Evolutionary conservation across 1,284 basidiomycete species (phyloP), one percentile per base, ranked within the genome.

Genomic region (Fomitopsis schrenkii): DNA sequence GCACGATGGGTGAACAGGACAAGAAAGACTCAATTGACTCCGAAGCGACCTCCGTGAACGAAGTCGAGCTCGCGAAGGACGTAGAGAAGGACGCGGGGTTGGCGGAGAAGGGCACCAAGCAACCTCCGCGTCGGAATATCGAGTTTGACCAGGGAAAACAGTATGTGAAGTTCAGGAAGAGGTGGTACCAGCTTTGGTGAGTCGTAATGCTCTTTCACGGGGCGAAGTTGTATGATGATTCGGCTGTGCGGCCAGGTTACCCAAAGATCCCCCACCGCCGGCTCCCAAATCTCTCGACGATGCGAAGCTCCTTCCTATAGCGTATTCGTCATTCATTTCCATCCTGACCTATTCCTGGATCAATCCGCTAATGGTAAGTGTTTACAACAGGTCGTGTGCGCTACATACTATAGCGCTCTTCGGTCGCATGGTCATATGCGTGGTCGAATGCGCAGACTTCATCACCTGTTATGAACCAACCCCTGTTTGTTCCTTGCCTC

Each of bases 311-410:
- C 86, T 84, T 33, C 87, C 87, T 0, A 74, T 89, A n/a, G 81
- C 79, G 0, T 74, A 74, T 15, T 85, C 86, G 2, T 85, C 81
- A 17, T 71, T 86, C 15, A 67, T 89, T 14, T 84, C 84, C 8
- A 73, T 82, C 28, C 74, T 91, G 35, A 86, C 86, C 0, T 91
- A 83, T 66, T 69, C 79, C 46, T 88, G 86, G 86, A 84, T 85
- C 58, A 86, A 85, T 0, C 87, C 88, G 1, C 79, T 93, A 58
- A 90, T 93, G 86, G 82, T 81, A 58, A 42, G 70, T 63, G 50
- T n/a, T 38, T 7, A 15, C 19, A 17, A 8, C 15, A 12, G 26
- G 46, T 48, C 46, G 9, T 30, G 26, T 48, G 46, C 12, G 14
- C 5, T n/a, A 22, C 22, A 22, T 22, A 22, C 22, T 22, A 22